These are phyloP conservation scores for Cladophialophora psammophila DNA, from an alignment of 2,329 filamentous ascomycete species.

Conservation along the genomic window DNA sequence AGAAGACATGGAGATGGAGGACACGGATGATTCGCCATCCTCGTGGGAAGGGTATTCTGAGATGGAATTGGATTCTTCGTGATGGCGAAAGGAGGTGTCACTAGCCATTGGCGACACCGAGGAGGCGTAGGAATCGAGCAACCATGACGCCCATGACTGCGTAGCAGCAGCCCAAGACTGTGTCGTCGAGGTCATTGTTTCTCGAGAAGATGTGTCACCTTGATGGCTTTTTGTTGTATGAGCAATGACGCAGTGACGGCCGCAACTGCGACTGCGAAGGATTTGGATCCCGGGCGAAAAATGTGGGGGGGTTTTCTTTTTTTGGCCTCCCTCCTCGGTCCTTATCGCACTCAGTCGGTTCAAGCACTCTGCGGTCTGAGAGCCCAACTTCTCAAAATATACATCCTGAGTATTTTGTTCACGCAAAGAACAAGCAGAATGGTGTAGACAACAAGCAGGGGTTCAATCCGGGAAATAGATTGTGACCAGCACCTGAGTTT, in stretches of 20 bases:
- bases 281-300: slow-evolving; percentile 5
- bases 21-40: slow-evolving; percentile 22
- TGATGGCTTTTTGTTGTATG: background rate
- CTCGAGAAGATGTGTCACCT: background rate
- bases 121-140: slow-evolving; percentile 40
- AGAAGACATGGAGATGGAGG: slow-evolving; percentile 39
- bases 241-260: slow-evolving; percentile 5
- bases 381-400: background rate
- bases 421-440: background rate
- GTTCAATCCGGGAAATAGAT: background rate
- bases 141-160: slow-evolving; percentile 40
- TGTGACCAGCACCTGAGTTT: slow-evolving; percentile 2
- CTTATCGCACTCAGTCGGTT: background rate
- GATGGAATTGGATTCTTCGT: slow-evolving; percentile 29
- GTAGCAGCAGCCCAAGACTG: slow-evolving; percentile 37
- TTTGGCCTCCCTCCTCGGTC: background rate
- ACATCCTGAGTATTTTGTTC: background rate
- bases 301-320: slow-evolving; percentile 6
- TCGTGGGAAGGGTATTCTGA: slow-evolving; percentile 26
- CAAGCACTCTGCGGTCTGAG: background rate
- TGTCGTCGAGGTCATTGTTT: slow-evolving; percentile 21
- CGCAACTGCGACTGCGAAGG: slow-evolving; percentile 8
- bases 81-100: slow-evolving; percentile 30
- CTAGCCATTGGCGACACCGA: slow-evolving; percentile 32
- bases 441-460: background rate